A percentile compares a stretch with the other conserved stretches of the same genome.
Conservation (phyloP, 106 monocot species). For the Agapanthus africanus region DNA sequence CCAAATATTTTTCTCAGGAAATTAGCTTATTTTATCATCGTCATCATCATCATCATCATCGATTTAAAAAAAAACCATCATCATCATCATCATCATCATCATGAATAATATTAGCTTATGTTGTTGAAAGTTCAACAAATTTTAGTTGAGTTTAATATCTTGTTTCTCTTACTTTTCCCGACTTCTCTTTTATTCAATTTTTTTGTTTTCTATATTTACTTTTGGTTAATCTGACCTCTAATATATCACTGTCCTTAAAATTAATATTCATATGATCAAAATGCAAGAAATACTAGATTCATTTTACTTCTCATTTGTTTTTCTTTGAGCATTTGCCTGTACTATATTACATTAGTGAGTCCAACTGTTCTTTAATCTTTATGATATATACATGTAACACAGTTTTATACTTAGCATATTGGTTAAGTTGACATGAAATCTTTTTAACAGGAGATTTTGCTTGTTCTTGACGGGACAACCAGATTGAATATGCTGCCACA, state of each 20-base stretch:
- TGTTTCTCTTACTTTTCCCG: too few species aligned
- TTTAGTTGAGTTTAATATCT: too few species aligned
- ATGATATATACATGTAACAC: too few species aligned
- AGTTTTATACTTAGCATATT: not conserved
- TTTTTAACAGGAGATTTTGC: slow-evolving; percentile 70
- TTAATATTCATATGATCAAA: not conserved
- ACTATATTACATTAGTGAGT: not conserved
- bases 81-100: too few species aligned
- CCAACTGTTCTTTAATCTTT: not conserved
- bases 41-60: too few species aligned
- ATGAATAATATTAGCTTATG: not conserved
- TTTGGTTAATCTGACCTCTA: not conserved
- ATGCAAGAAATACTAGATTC: not conserved
- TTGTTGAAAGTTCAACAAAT: not conserved
- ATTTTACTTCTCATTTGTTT: not conserved
- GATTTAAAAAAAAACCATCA: too few species aligned
- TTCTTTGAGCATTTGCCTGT: not conserved
- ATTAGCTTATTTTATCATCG: too few species aligned
- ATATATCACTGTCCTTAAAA: not conserved
- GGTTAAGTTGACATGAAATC: not conserved
- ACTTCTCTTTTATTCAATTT: not conserved
- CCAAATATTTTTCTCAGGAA: too few species aligned
- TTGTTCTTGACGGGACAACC: slow-evolving; percentile 93
- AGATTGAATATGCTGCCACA: slow-evolving; percentile 95
- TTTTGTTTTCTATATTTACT: not conserved